Conservation (phyloP, 805 yeast species). For the Candida sonorensis region DNA sequence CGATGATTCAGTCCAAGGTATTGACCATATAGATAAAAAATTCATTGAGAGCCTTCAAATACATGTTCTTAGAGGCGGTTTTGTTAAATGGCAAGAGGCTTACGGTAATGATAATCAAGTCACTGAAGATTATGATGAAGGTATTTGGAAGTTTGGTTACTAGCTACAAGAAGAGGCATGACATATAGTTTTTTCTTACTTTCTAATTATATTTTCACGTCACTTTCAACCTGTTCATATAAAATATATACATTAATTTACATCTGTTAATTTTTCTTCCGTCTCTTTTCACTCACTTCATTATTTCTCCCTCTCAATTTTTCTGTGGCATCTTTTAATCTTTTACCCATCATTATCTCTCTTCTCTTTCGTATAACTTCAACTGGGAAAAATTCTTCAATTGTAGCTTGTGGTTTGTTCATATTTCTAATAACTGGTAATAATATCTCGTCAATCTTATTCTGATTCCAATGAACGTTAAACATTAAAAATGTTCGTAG, state of each 20-base stretch:
- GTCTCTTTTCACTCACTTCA: neutral
- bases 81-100: constrained; percentile 69
- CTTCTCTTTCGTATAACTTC: constrained; percentile 42
- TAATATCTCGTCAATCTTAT: constrained; percentile 71
- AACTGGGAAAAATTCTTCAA: constrained; percentile 64
- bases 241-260: no score
- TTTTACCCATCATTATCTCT: constrained; percentile 47
- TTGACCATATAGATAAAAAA: constrained; percentile 16
- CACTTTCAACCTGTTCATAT: neutral
- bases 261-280: constrained; percentile 4
- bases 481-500: constrained; percentile 62
- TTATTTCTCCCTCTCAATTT: constrained; percentile 30
- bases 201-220: neutral
- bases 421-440: constrained; percentile 79
- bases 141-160: constrained; percentile 27
- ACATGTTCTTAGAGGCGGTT: constrained; percentile 79
- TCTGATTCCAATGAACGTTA: constrained; percentile 75
- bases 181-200: neutral
- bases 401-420: constrained; percentile 59
- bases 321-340: constrained; percentile 52
- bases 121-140: constrained; percentile 54
- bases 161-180: constrained; percentile 2
- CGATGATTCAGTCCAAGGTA: no score
- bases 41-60: constrained; percentile 36
- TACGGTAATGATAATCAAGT: constrained; percentile 63